phyloP scores from a whole-genome alignment of 2,329 filamentous ascomycete species.

The Fusarium sp. region DNA sequence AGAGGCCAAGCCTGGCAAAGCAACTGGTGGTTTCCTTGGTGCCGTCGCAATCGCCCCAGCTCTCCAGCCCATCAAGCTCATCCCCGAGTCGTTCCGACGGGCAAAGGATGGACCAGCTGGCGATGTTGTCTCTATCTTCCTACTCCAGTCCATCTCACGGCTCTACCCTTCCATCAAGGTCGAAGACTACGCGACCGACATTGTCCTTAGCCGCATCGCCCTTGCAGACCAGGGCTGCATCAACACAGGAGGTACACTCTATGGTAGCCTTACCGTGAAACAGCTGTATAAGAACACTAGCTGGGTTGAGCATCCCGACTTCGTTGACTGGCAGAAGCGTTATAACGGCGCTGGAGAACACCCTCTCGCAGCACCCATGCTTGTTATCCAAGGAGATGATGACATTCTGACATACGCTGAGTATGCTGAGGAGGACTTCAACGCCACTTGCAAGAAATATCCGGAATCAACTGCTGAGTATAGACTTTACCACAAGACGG shows the following conservation, averaged over 20 bases:
- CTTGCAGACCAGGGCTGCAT: conserved; percentile 12
- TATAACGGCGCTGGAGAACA: conserved; percentile 10
- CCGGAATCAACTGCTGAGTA: neutral
- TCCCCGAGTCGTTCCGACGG: conserved; percentile 9
- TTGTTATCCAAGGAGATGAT: conserved; percentile 1
- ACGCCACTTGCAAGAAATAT: neutral
- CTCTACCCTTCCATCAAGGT: neutral
- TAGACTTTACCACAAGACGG: neutral
- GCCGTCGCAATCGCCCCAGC: conserved; percentile 2
- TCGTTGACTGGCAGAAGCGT: conserved; percentile 16
- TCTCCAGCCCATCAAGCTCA: conserved; percentile 11
- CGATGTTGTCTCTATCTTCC: conserved; percentile 12
- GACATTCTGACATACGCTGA: conserved; percentile 9
- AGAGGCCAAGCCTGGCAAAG: neutral
- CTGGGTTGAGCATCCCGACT: conserved; percentile 5
- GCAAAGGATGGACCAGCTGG: conserved; percentile 7
- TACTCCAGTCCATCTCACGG: neutral
- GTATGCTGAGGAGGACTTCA: neutral
- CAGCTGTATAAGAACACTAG: conserved; percentile 15
- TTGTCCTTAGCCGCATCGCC: neutral
- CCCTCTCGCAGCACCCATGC: conserved; percentile 13
- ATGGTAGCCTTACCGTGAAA: neutral
- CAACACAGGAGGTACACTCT: neutral
- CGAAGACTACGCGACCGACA: conserved; percentile 7
- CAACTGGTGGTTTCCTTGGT: conserved; percentile 6